phyloP scores from a whole-genome alignment of 495 filamentous ascomycete genomes.

The Parathielavia appendiculata region DNA sequence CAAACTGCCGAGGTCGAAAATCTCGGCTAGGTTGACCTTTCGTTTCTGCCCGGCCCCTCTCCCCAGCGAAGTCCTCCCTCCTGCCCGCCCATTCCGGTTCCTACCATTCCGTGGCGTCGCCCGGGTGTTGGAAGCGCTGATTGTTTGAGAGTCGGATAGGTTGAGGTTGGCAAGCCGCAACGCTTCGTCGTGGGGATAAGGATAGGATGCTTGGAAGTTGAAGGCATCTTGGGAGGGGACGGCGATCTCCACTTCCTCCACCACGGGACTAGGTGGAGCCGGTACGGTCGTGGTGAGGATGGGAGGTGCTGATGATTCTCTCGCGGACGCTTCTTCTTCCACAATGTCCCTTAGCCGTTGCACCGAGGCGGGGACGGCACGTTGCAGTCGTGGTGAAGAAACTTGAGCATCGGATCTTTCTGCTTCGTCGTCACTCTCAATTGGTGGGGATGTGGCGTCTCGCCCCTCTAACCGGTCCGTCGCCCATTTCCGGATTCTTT shows the following conservation, averaged over 20 bases:
- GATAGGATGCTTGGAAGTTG: constrained; percentile 65
- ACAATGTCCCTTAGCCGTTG: constrained; percentile 30
- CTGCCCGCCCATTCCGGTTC: constrained; percentile 32
- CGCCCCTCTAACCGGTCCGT: constrained; percentile 68
- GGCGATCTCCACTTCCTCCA: constrained; percentile 31
- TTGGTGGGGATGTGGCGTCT: constrained; percentile 38
- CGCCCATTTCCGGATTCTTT: constrained; percentile 77
- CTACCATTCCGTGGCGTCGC: constrained; percentile 47
- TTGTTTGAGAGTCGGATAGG: constrained; percentile 41
- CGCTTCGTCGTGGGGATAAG: constrained; percentile 66
- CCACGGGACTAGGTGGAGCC: constrained; percentile 24
- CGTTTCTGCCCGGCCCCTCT: constrained; percentile 71
- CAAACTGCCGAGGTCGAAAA: constrained; percentile 72
- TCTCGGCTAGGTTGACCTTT: constrained; percentile 68
- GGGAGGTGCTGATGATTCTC: constrained; percentile 38
- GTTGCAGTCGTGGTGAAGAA: constrained; percentile 57
- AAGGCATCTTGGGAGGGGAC: constrained; percentile 51
- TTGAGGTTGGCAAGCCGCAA: constrained; percentile 51
- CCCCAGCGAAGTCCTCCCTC: constrained; percentile 46
- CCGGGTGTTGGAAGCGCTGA: constrained; percentile 20
- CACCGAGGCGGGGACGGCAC: constrained; percentile 44
- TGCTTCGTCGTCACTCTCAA: constrained; percentile 72
- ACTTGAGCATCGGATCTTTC: constrained; percentile 46
- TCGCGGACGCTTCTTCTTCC: constrained; percentile 38
- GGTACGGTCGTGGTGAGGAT: constrained; percentile 15